A percentile compares a stretch with the other conserved stretches of the same genome.
These are phyloP conservation scores for Fusarium goolgardi DNA, from an alignment of 2,329 filamentous ascomycete genomes.

Conservation along the genomic window DNA sequence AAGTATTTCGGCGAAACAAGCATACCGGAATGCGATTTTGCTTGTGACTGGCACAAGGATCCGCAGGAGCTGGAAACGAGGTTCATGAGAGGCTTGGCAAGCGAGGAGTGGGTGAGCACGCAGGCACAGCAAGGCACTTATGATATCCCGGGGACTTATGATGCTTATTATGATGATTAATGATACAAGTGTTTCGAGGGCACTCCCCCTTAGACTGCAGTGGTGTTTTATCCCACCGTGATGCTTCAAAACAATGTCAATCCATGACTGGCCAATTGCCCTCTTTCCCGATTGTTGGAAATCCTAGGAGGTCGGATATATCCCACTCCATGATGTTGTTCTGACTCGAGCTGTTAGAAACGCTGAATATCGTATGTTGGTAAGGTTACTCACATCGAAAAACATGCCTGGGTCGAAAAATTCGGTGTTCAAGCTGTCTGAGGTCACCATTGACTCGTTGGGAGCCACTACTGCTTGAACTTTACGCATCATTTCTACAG, in stretches of 20 bases:
- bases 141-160: constrained; percentile 59
- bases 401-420: constrained; percentile 37
- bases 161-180: constrained; percentile 64
- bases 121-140: constrained; percentile 69
- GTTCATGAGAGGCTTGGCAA: constrained; percentile 66
- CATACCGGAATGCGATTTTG: constrained; percentile 73
- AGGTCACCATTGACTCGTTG: constrained; percentile 26
- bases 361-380: neutral
- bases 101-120: constrained; percentile 72
- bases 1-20: constrained; percentile 79
- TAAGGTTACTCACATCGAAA: constrained; percentile 28
- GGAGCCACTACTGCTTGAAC: constrained; percentile 31
- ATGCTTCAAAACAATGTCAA: constrained; percentile 4
- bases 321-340: constrained; percentile 45
- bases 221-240: neutral
- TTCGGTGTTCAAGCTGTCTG: constrained; percentile 33
- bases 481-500: constrained; percentile 37
- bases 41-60: constrained; percentile 84
- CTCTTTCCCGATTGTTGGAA: constrained; percentile 23
- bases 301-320: constrained; percentile 43
- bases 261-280: constrained; percentile 29
- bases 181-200: neutral
- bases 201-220: neutral
- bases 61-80: constrained; percentile 65
- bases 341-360: constrained; percentile 27